These are phyloP conservation scores for Citrullus amarus DNA, from an alignment of 306 rosid genomes.

Conservation along the genomic window DNA sequence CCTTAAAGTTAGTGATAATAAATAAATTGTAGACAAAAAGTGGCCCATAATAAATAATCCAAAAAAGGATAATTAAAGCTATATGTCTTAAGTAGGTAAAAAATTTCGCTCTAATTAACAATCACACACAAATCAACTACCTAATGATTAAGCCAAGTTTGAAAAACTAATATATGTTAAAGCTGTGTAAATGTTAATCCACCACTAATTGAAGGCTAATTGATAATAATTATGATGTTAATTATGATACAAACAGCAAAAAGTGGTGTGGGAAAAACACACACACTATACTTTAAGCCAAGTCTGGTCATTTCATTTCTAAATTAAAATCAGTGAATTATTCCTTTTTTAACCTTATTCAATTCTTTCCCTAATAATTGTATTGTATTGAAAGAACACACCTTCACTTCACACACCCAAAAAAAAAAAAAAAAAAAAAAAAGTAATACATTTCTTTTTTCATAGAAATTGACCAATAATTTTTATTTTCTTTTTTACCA, in stretches of 20 bases:
- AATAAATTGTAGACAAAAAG: not conserved
- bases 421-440: too few species aligned
- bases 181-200: conserved; percentile 2
- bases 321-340: too few species aligned
- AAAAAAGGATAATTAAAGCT: not conserved
- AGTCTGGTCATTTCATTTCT: not conserved
- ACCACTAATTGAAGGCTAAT: conserved; percentile 1
- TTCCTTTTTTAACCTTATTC: not conserved
- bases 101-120: not conserved
- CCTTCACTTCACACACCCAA: too few species aligned
- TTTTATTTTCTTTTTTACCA: too few species aligned
- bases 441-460: too few species aligned
- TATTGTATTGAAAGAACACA: too few species aligned
- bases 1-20: not conserved
- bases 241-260: conserved; percentile 1
- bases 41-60: not conserved
- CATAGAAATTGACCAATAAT: too few species aligned
- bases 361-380: too few species aligned
- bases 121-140: conserved; percentile 4
- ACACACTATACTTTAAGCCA: not conserved
- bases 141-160: not conserved
- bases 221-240: not conserved
- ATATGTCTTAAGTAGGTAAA: not conserved
- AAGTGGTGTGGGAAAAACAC: not conserved
- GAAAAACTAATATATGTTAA: not conserved